phyloP scores from a whole-genome alignment of 2,329 filamentous ascomycete species.

The Diaporthe humulicola region DNA sequence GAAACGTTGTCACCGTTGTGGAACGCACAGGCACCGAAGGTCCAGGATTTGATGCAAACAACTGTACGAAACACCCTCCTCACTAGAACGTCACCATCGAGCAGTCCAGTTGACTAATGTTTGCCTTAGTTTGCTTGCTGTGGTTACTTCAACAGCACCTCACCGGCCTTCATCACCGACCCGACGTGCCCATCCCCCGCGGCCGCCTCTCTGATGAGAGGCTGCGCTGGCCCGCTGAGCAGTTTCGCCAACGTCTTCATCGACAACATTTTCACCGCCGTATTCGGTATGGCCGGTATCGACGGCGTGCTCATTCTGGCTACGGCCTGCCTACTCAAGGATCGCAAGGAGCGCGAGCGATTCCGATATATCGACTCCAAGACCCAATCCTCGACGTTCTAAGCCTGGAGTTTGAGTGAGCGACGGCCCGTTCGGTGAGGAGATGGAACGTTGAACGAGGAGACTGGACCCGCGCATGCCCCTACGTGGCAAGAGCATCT shows the following conservation, averaged over 20 bases:
- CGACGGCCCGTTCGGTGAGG: neutral
- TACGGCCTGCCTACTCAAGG: conserved; percentile 82
- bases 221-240: conserved; percentile 77
- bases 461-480: neutral
- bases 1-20: conserved; percentile 73
- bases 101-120: conserved; percentile 34
- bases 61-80: conserved; percentile 61
- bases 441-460: neutral
- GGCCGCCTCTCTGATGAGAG: conserved; percentile 76
- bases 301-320: conserved; percentile 78
- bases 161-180: conserved; percentile 80
- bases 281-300: conserved; percentile 83
- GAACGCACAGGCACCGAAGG: conserved; percentile 64
- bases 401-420: conserved; percentile 39
- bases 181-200: conserved; percentile 76
- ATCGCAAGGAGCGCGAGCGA: conserved; percentile 82
- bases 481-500: neutral
- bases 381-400: conserved; percentile 66
- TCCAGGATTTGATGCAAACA: conserved; percentile 79
- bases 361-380: conserved; percentile 89
- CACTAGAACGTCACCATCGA: neutral
- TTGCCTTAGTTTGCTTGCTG: conserved; percentile 80
- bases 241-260: conserved; percentile 79
- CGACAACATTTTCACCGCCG: conserved; percentile 82
- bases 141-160: conserved; percentile 80